Percentiles rank a stretch among this genome's conserved stretches.
Conservation (phyloP, 192 early-diverging fungal genomes). For the Diversispora epigaea region DNA sequence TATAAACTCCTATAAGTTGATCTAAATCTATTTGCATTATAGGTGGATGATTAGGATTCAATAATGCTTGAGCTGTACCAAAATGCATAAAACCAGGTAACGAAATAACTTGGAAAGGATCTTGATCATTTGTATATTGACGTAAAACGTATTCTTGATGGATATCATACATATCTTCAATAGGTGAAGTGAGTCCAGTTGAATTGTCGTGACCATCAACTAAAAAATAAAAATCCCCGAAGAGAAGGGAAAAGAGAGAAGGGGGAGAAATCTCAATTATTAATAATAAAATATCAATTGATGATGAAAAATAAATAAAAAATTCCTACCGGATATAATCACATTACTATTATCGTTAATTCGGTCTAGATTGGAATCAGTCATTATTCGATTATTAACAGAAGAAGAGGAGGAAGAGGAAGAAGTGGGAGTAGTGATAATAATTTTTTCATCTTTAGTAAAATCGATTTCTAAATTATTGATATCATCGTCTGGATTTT, state of each 20-base stretch:
- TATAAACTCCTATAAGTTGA: background rate
- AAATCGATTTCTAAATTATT: background rate
- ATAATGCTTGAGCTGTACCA: background rate
- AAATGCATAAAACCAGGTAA: conserved; percentile 39
- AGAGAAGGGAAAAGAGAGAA: too few relatives aligned
- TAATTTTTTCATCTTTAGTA: conserved; percentile 9
- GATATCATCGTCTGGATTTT: background rate
- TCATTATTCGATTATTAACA: background rate
- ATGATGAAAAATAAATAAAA: too few relatives aligned
- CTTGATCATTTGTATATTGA: conserved; percentile 50
- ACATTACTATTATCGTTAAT: too few relatives aligned
- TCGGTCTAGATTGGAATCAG: too few relatives aligned
- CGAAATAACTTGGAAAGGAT: conserved; percentile 37
- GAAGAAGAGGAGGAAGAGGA: background rate
- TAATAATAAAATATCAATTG: too few relatives aligned
- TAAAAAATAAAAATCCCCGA: too few relatives aligned
- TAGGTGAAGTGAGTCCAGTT: background rate
- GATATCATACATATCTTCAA: background rate
- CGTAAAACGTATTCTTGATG: conserved; percentile 34
- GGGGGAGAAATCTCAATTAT: too few relatives aligned
- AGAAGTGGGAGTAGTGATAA: background rate
- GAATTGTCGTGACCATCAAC: too few relatives aligned
- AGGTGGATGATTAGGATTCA: conserved; percentile 18
- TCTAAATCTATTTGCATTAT: conserved; percentile 15
- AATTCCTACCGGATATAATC: too few relatives aligned